Evolutionary conservation across 371 early-diverging fungal species (phyloP).

Genomic region (Actinomucor elegans): DNA sequence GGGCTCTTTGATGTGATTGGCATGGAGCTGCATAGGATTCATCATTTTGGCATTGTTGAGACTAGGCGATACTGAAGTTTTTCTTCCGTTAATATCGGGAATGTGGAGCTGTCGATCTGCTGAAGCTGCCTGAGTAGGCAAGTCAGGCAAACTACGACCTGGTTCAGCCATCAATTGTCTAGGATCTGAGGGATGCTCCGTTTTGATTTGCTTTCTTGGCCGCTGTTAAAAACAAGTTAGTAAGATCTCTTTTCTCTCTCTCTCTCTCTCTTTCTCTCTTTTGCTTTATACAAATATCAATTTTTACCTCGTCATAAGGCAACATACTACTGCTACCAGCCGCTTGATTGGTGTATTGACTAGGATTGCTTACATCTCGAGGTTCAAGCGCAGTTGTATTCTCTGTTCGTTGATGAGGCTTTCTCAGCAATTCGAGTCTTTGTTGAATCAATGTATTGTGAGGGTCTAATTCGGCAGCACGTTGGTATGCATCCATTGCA

Average conservation of each 20-base stretch:
- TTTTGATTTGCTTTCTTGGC: no score
- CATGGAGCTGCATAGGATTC: not conserved
- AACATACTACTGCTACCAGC: not conserved
- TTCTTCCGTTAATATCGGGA: not conserved
- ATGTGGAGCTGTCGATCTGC: not conserved
- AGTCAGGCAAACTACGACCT: not conserved
- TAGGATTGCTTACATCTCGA: slow-evolving; percentile 60
- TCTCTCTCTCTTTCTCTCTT: no score
- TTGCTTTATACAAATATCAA: no score
- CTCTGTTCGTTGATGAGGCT: slow-evolving; percentile 11
- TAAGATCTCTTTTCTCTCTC: no score
- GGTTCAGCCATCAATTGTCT: not conserved
- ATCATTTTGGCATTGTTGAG: no score
- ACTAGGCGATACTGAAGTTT: not conserved
- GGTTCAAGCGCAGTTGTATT: slow-evolving; percentile 50
- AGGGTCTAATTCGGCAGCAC: slow-evolving; percentile 87
- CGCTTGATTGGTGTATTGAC: slow-evolving; percentile 32
- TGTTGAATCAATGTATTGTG: slow-evolving; percentile 78
- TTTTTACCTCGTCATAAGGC: slow-evolving; percentile 2
- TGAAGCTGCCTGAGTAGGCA: not conserved
- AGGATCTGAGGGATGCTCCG: no score
- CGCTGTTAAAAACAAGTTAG: no score
- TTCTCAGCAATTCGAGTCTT: slow-evolving; percentile 62
- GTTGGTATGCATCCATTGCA: slow-evolving; percentile 93
- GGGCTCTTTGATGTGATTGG: not conserved